Percentiles rank a stretch among this genome's conserved stretches.
Conservation (phyloP, 1,284 basidiomycete genomes). For the Sanghuangporus weigelae region DNA sequence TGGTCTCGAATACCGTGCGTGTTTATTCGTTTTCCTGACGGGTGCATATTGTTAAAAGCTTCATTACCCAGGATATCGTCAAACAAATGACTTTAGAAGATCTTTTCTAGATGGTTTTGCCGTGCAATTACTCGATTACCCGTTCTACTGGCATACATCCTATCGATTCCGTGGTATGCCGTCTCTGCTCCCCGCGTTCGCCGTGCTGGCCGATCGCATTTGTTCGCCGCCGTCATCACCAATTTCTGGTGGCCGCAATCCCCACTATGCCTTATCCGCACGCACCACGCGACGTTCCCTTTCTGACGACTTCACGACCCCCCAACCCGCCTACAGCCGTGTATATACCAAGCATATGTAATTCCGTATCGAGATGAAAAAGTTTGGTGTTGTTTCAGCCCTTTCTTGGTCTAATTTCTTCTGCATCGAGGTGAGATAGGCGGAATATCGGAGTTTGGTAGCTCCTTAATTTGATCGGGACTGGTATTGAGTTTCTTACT, state of each 20-base stretch:
- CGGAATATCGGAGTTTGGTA: not conserved
- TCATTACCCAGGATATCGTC: conserved; percentile 67
- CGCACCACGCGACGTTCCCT: not conserved
- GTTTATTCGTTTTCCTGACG: not conserved
- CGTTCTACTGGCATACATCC: not conserved
- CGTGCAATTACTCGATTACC: not conserved
- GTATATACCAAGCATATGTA: not conserved
- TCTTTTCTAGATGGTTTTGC: conserved; percentile 51
- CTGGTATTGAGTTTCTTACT: not conserved
- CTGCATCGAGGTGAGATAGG: not conserved
- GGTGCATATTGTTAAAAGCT: not conserved
- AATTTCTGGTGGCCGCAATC: not conserved
- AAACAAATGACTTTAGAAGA: conserved; percentile 99
- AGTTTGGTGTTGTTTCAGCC: not conserved
- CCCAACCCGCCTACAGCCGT: not conserved
- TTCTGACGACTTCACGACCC: not conserved
- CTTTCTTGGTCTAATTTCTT: not conserved
- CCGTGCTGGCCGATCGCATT: not conserved
- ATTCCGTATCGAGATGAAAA: not conserved
- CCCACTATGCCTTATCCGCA: not conserved
- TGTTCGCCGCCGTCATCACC: not conserved
- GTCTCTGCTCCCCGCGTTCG: too few species aligned
- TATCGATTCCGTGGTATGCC: not conserved
- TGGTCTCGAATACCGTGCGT: conserved; percentile 93
- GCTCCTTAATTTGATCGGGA: not conserved